Evolutionary conservation across 2,329 filamentous ascomycete species (phyloP).

Genomic region (Lizonia empirigonia): DNA sequence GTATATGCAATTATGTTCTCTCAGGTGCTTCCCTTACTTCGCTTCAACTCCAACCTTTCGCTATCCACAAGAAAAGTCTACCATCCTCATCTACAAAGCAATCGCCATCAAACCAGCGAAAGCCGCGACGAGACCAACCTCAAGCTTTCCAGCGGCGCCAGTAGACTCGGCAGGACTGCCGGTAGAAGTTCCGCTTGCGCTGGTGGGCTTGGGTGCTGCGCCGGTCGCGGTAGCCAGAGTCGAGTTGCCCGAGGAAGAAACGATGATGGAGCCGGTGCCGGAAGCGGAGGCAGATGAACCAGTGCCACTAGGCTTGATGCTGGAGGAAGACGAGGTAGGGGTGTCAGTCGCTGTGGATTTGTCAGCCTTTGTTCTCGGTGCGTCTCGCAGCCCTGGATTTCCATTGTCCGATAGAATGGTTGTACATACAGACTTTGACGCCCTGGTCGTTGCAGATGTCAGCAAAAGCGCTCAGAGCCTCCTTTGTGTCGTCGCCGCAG

Average conservation of each 20-base stretch:
- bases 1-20: neutral
- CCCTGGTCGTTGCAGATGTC: slow-evolving; percentile 37
- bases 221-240: slow-evolving; percentile 17
- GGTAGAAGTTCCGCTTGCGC: slow-evolving; percentile 15
- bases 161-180: slow-evolving; percentile 19
- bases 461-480: slow-evolving; percentile 34
- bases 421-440: slow-evolving; percentile 39
- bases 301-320: slow-evolving; percentile 20
- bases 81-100: slow-evolving; percentile 28
- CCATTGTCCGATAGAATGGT: neutral
- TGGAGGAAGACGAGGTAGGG: slow-evolving; percentile 24
- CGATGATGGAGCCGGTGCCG: slow-evolving; percentile 16
- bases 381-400: neutral
- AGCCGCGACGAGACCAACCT: slow-evolving; percentile 32
- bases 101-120: slow-evolving; percentile 33
- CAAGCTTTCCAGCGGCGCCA: slow-evolving; percentile 30
- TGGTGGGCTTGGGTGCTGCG: slow-evolving; percentile 17
- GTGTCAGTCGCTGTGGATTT: slow-evolving; percentile 23
- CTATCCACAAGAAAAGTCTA: neutral
- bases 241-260: slow-evolving; percentile 12
- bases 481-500: slow-evolving; percentile 31
- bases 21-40: neutral
- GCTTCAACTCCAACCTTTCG: neutral
- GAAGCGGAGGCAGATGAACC: slow-evolving; percentile 20
- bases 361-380: slow-evolving; percentile 3